Conservation (phyloP, 2,329 filamentous ascomycete genomes). For the Penicillium sp. region DNA sequence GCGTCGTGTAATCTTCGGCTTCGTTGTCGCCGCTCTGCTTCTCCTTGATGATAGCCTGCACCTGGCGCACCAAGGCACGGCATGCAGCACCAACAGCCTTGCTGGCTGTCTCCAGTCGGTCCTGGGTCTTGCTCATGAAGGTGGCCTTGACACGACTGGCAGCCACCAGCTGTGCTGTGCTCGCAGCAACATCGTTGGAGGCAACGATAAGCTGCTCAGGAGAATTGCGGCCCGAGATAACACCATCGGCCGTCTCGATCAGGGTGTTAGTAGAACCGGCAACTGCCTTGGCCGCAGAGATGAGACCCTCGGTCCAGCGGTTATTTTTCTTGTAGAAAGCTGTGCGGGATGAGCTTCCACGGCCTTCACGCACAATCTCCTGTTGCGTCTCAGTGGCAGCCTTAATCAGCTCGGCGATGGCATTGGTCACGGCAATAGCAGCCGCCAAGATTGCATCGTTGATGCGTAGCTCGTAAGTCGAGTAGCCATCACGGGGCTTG, state of each 20-base stretch:
- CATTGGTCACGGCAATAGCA: slow-evolving; percentile 87
- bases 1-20: slow-evolving; percentile 78
- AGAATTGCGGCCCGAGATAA: slow-evolving; percentile 86
- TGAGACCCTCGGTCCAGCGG: slow-evolving; percentile 95
- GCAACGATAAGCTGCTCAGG: slow-evolving; percentile 97
- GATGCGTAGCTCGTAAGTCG: slow-evolving; percentile 93
- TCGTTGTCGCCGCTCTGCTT: slow-evolving; percentile 76
- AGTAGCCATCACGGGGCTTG: slow-evolving; percentile 93
- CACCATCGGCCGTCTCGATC: slow-evolving; percentile 96
- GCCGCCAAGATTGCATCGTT: slow-evolving; percentile 94
- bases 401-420: slow-evolving; percentile 91
- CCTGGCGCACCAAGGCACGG: slow-evolving; percentile 82
- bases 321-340: slow-evolving; percentile 99
- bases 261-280: slow-evolving; percentile 90
- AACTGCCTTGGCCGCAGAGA: slow-evolving; percentile 95
- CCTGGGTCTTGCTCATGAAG: slow-evolving; percentile 97
- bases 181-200: slow-evolving; percentile 93
- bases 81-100: slow-evolving; percentile 92
- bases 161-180: slow-evolving; percentile 93
- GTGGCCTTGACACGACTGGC: slow-evolving; percentile 94
- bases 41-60: slow-evolving; percentile 90
- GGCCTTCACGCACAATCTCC: slow-evolving; percentile 92
- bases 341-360: slow-evolving; percentile 80
- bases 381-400: slow-evolving; percentile 90
- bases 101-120: slow-evolving; percentile 82